Base-by-base conservation (phyloP, 108 stramenopile species). In the Skeletonema potamos region DNA sequence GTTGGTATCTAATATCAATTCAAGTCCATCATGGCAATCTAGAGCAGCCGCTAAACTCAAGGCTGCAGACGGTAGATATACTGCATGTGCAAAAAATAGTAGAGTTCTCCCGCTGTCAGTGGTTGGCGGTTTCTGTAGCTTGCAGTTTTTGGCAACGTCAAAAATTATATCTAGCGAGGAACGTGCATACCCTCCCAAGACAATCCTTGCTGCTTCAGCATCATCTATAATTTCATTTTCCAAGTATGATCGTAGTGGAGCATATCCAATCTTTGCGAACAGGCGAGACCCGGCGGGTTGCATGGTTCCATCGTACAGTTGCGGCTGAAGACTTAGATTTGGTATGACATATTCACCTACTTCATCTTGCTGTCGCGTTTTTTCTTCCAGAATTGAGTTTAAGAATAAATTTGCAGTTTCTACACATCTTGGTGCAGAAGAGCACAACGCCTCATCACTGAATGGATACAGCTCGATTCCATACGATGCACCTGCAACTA, bases 341-440 rank as follows among this genome's bases (percentile, higher is more conserved):
- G 46, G 54, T 28, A 51, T 39, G 32, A 6, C 20, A 18, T n/a
- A 34, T 41, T 24, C 32, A 8, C 22, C 22, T 9, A 3, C 0
- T 6, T 24, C 22, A 6, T 51, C 8, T 51, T 51, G 48, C 7
- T 34, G 34, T 51, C 22, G 48, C 48, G 18, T 13, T 18, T 56
- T 34, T 28, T 58, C 54, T 2, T 2, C 48, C 9, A 24, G 2
- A n/a, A n/a, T n/a, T 10, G 73, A 26, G n/a, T 73, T 67, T 15
- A 82, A 43, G 54, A 86, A 83, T 58, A 86, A 29, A 28, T 81
- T 18, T 5, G 85, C 82, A 27, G 85, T 86, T 33, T 83, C 85
- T 27, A 83, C 58, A 6, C 79, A 80, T 17, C 85, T 30, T 12
- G 85, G 79, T 32, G 85, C 82, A 9, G 85, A 75, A 36, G 85